Base-by-base conservation (phyloP, 805 yeast genomes). In the Kockiozyma suomiensis region DNA sequence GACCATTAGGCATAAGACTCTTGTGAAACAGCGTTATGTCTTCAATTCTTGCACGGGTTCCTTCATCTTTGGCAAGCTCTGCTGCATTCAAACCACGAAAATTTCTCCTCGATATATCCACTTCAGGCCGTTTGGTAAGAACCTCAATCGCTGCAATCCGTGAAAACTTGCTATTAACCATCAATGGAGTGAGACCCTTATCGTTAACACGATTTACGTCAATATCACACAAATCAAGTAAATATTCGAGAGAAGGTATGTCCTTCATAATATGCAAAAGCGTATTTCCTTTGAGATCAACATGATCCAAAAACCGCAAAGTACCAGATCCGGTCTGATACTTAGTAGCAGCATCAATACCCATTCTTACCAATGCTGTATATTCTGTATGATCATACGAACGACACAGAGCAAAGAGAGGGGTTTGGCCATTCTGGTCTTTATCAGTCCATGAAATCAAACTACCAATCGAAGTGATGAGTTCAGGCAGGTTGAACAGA, bases 381-480 rank as follows among this genome's bases (percentile, higher is more conserved):
- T 91, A 92, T 35, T 83, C 73, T 0, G 82, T 75, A 65, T 88
- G 91, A 70, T 91, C 97, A 72, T 92, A 92, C 64, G 91, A 84
- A 56, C 97, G 75, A 64, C 90, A 84, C 2, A 89, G 73, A 1
- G 90, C 81, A 72, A 87, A 83, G 8, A 93, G 74, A 0, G 97
- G 96, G 0, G 97, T 89, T 66, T 88, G 89, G 0, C 85, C 83
- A 60, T 81, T 83, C 12, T 68, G 63, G 70, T 92, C 97, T 53
- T 80, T 80, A 13, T 73, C 70, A 5, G 76, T 78, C 97, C 97
- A 93, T 67, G 88, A 78, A 4, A 91, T 75, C 46, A 76, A 79
- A 1, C 70, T 70, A 0, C 96, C 96, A 10, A 90, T 70, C 15
- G 68, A 69, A 0, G 75, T 69, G 13, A 90, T 79, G 0, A 88